Evolutionary conservation across 2,329 filamentous ascomycete genomes (phyloP).

Genomic region (Endoconidiophora laricicola): DNA sequence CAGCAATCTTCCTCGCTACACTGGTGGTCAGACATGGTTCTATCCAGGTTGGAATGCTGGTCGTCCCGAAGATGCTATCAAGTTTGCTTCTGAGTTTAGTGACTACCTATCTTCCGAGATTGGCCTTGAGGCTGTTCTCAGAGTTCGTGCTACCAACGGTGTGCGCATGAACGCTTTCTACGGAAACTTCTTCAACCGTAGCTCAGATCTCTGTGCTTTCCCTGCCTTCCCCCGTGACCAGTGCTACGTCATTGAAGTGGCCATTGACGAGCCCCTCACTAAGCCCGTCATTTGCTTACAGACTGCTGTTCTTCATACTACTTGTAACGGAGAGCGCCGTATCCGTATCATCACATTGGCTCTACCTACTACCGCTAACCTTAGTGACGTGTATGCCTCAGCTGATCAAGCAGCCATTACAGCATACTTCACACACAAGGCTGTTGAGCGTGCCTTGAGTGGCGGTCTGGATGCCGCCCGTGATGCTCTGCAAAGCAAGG

Average conservation of each 20-base stretch:
- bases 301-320: slow-evolving; percentile 89
- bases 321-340: slow-evolving; percentile 88
- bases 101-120: slow-evolving; percentile 96
- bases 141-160: slow-evolving; percentile 86
- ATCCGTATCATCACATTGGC: slow-evolving; percentile 90
- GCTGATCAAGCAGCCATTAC: slow-evolving; percentile 89
- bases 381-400: slow-evolving; percentile 85
- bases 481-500: slow-evolving; percentile 78
- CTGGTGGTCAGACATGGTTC: slow-evolving; percentile 94
- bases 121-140: slow-evolving; percentile 84
- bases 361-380: slow-evolving; percentile 76
- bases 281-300: slow-evolving; percentile 89
- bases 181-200: slow-evolving; percentile 98
- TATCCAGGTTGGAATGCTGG: slow-evolving; percentile 97
- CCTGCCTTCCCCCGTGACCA: slow-evolving; percentile 95
- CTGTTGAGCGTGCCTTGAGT: slow-evolving; percentile 75
- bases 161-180: slow-evolving; percentile 96
- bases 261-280: slow-evolving; percentile 84
- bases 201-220: slow-evolving; percentile 93
- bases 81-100: slow-evolving; percentile 92
- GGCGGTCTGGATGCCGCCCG: slow-evolving; percentile 79
- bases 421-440: slow-evolving; percentile 93
- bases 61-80: slow-evolving; percentile 85
- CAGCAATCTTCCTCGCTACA: slow-evolving; percentile 89
- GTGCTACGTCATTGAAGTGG: slow-evolving; percentile 93